These are phyloP conservation scores for Boehmeria nivea DNA, from an alignment of 306 rosid genomes.

Conservation along the genomic window DNA sequence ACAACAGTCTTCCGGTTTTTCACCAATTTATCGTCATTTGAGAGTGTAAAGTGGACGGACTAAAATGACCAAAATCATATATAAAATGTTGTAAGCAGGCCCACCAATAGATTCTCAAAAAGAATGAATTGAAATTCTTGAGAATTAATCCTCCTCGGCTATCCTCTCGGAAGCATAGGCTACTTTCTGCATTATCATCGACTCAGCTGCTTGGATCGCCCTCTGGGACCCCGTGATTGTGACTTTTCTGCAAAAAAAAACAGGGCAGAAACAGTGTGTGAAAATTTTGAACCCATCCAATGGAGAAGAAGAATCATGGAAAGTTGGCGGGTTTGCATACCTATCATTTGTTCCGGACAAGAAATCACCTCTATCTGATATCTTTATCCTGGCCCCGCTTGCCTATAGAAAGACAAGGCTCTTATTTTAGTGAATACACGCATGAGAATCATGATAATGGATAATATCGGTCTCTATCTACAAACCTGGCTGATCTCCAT, in stretches of 20 bases:
- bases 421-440: constrained; percentile 10
- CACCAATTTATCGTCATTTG: constrained; percentile 27
- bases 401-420: constrained; percentile 44
- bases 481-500: constrained; percentile 90
- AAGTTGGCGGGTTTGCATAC: constrained; percentile 23
- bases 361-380: constrained; percentile 96
- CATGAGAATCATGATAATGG: constrained; percentile 8
- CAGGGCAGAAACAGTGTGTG: not conserved
- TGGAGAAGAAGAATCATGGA: constrained; percentile 7
- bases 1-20: constrained; percentile 29
- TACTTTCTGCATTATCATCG: constrained; percentile 95
- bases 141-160: constrained; percentile 37
- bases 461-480: constrained; percentile 14
- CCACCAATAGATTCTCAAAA: constrained; percentile 32
- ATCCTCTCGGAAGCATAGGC: constrained; percentile 82
- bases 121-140: constrained; percentile 21
- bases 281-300: not conserved
- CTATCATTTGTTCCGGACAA: constrained; percentile 96
- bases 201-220: constrained; percentile 75
- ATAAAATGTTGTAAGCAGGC: constrained; percentile 29
- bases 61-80: constrained; percentile 40
- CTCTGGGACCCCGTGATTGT: constrained; percentile 97
- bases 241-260: constrained; percentile 66
- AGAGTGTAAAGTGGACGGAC: constrained; percentile 31
- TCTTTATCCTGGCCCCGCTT: constrained; percentile 98